Evolutionary conservation across 1,284 basidiomycete genomes (phyloP), one percentile per base, ranked within the genome.

Genomic region (Cutaneotrichosporon sp.): DNA sequence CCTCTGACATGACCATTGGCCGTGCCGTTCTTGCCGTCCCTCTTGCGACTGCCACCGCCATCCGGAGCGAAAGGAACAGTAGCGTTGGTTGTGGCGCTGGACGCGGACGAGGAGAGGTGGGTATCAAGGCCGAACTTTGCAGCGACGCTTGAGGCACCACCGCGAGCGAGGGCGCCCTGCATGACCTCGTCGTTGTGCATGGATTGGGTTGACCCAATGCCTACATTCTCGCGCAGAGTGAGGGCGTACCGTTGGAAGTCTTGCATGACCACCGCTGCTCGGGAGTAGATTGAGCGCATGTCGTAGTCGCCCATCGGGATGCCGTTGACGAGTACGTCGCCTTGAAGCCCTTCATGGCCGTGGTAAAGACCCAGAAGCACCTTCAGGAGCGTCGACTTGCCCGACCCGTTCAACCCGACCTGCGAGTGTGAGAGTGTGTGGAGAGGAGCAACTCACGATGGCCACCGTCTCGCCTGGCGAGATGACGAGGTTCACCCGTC

Each of bases 211-310:
- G 84, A 84, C 24, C 91, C 91, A 3, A 92, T 78, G 16, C 90
- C 91, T 25, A 91, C 86, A 69, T 92, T 92, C 69, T 90, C 88
- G 64, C 85, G 83, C 22, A 90, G 82, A 0, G 87, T 85, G 11
- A 87, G 83, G 69, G 85, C 87, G 74, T 89, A 91, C 73, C 87
- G 88, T 34, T 87, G 86, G 76, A 91, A 92, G 51, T 87, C 86
- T 74, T 93, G 91, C 75, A 92, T 89, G 20, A 92, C 87, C 20
- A 86, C 86, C 10, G 87, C 86, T 25, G 86, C 79, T 73, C 87
- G 88, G 42, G 81, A 79, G 75, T 92, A 90, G 65, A 89, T 86
- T 50, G 90, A 87, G 1, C 7, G 10, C 13, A 53, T 18, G 52
- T 54, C 16, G 36, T 54, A 54, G 4, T 54, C 52, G 11, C 34